A percentile compares a stretch with the other conserved stretches of the same genome.
Conservation (phyloP, 768 basidiomycete species). For the Tulasnella sp. region DNA sequence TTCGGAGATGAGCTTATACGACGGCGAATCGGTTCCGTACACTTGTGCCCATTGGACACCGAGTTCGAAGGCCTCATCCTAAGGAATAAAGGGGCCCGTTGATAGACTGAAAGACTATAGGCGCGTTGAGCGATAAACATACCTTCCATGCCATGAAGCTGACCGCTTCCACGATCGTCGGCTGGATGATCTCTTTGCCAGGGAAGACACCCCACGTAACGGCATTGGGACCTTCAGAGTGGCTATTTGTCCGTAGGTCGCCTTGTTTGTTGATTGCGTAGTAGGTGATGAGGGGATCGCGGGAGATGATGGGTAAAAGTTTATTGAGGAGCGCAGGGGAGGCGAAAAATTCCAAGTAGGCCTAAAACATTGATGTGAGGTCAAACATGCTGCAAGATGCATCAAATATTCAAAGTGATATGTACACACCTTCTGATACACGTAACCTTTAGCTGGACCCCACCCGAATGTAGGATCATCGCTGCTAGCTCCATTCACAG, state of each 20-base stretch:
- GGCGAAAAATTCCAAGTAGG: conserved; percentile 94
- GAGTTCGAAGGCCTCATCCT: conserved; percentile 93
- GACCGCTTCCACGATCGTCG: conserved; percentile 92
- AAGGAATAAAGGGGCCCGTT: background rate
- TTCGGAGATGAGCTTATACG: conserved; percentile 61
- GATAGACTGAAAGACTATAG: background rate
- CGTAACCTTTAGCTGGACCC: conserved; percentile 88
- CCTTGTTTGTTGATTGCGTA: conserved; percentile 95
- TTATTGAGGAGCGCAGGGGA: conserved; percentile 57
- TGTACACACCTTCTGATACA: conserved; percentile 76
- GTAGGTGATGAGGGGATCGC: conserved; percentile 83
- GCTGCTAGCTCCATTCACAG: conserved; percentile 79
- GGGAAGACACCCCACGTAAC: conserved; percentile 99
- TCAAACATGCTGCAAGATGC: background rate
- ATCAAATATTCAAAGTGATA: no score
- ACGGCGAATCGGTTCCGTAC: conserved; percentile 66
- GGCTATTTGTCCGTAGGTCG: conserved; percentile 88
- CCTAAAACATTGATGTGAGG: conserved; percentile 35
- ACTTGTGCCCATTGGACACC: conserved; percentile 83
- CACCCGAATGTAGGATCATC: conserved; percentile 82
- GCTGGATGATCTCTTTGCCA: conserved; percentile 90
- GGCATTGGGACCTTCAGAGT: conserved; percentile 93
- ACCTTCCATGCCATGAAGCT: conserved; percentile 99
- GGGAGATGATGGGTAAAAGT: conserved; percentile 71
- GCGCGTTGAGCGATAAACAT: conserved; percentile 19